phyloP scores from a whole-genome alignment of 371 early-diverging fungal species.

The Mortierella sp. region DNA sequence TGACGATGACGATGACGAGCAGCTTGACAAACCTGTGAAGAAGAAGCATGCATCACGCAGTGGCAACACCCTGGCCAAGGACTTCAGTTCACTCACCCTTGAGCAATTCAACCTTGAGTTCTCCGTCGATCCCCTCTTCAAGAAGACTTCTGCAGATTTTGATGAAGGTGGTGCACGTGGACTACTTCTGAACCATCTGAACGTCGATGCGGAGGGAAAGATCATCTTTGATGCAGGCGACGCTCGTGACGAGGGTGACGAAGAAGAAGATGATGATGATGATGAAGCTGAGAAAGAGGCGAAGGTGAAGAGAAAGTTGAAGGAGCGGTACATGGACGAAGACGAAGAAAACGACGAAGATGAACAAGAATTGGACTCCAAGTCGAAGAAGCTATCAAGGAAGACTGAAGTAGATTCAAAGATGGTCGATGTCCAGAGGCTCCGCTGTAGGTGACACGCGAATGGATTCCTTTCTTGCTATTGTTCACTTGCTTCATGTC shows the following conservation, averaged over 20 bases:
- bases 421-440: constrained; percentile 39
- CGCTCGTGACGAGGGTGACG: constrained; percentile 63
- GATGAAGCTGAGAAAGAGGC: constrained; percentile 1
- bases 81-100: constrained; percentile 78
- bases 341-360: constrained; percentile 5
- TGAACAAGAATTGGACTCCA: constrained; percentile 5
- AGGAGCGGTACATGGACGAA: neutral
- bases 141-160: constrained; percentile 97
- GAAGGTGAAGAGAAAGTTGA: constrained; percentile 10
- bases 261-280: constrained; percentile 36
- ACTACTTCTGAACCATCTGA: constrained; percentile 87
- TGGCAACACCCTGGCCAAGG: constrained; percentile 84
- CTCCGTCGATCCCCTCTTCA: constrained; percentile 95
- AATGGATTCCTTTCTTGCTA: neutral
- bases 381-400: constrained; percentile 18
- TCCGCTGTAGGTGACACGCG: constrained; percentile 29
- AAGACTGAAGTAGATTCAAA: constrained; percentile 35
- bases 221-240: constrained; percentile 96
- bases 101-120: constrained; percentile 95
- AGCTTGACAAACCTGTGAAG: constrained; percentile 55
- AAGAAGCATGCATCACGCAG: constrained; percentile 55
- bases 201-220: constrained; percentile 82
- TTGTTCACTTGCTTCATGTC: neutral
- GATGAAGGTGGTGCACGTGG: constrained; percentile 98
- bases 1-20: constrained; percentile 61